phyloP scores from a whole-genome alignment of 1,284 basidiomycete species.

The Cryptococcus amylolentus region DNA sequence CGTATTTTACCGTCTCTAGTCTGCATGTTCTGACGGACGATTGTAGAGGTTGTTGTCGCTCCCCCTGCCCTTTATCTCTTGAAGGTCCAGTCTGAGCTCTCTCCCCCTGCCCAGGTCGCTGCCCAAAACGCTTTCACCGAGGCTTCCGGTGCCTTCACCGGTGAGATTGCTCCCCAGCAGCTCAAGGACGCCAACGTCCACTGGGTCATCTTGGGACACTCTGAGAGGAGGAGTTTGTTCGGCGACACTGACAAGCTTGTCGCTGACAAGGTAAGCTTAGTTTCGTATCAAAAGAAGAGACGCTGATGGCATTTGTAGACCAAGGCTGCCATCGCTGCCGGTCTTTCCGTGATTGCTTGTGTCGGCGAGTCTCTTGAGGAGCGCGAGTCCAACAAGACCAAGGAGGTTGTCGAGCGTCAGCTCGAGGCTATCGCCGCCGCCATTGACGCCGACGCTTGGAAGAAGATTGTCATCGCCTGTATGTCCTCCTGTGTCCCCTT shows the following conservation, averaged over 20 bases:
- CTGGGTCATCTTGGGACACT: constrained; percentile 97
- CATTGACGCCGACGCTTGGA: constrained; percentile 70
- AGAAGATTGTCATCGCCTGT: constrained; percentile 85
- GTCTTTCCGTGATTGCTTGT: constrained; percentile 87
- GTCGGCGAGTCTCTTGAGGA: constrained; percentile 90
- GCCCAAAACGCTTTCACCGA: constrained; percentile 93
- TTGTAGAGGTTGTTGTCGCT: constrained; percentile 81
- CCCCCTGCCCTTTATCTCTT: constrained; percentile 86
- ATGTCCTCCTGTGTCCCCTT: constrained; percentile 3
- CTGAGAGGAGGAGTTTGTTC: constrained; percentile 91
- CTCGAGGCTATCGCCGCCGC: constrained; percentile 69
- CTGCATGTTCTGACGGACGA: neutral
- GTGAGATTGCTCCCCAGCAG: constrained; percentile 83
- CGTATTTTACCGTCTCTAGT: constrained; percentile 25
- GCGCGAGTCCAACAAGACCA: constrained; percentile 77
- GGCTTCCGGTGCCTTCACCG: constrained; percentile 86
- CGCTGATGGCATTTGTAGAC: constrained; percentile 47
- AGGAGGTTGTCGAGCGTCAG: constrained; percentile 75
- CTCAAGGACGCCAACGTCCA: constrained; percentile 80
- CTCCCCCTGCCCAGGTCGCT: constrained; percentile 67
- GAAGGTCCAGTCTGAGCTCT: constrained; percentile 59
- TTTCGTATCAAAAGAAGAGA: neutral
- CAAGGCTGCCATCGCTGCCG: constrained; percentile 67
- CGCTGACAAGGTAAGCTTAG: constrained; percentile 71
- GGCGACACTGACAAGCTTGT: constrained; percentile 79